Evolutionary conservation across 495 filamentous ascomycete species (phyloP).

Genomic region (Penicillium arizonense): DNA sequence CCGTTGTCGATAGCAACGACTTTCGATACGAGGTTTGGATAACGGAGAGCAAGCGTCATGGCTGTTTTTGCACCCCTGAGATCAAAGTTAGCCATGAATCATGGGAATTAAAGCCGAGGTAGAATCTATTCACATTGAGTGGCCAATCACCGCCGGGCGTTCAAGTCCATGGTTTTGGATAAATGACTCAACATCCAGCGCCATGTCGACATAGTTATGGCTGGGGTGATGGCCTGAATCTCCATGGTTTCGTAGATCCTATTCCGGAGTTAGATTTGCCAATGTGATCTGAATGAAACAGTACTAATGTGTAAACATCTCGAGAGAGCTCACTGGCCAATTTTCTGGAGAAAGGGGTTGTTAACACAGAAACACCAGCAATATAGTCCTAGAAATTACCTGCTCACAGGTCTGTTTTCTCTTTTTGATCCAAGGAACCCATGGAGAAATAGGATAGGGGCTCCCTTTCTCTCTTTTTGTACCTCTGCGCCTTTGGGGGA

Average conservation of each 20-base stretch:
- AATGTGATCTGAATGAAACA: not conserved
- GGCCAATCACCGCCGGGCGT: conserved; percentile 57
- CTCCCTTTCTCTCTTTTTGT: not conserved
- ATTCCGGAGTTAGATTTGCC: not conserved
- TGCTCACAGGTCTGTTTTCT: conserved; percentile 86
- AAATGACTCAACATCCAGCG: conserved; percentile 74
- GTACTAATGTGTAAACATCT: conserved; percentile 13
- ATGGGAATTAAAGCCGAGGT: not conserved
- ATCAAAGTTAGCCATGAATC: conserved; percentile 45
- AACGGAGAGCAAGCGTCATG: conserved; percentile 69
- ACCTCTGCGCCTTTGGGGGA: not conserved
- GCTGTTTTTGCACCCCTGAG: conserved; percentile 83
- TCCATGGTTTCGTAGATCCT: conserved; percentile 88
- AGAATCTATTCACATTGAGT: conserved; percentile 8
- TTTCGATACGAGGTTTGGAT: conserved; percentile 55
- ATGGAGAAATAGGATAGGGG: conserved; percentile 17
- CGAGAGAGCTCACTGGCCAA: conserved; percentile 6
- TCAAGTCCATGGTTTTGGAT: conserved; percentile 62
- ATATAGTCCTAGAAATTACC: conserved; percentile 76
- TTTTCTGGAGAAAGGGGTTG: not conserved
- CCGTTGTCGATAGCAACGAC: conserved; percentile 82
- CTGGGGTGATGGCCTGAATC: conserved; percentile 66
- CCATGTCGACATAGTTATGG: conserved; percentile 77
- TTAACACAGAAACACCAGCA: conserved; percentile 17
- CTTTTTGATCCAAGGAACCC: conserved; percentile 39